Conservation (phyloP, 208 protist species). For the Leishmania martiniquensis region DNA sequence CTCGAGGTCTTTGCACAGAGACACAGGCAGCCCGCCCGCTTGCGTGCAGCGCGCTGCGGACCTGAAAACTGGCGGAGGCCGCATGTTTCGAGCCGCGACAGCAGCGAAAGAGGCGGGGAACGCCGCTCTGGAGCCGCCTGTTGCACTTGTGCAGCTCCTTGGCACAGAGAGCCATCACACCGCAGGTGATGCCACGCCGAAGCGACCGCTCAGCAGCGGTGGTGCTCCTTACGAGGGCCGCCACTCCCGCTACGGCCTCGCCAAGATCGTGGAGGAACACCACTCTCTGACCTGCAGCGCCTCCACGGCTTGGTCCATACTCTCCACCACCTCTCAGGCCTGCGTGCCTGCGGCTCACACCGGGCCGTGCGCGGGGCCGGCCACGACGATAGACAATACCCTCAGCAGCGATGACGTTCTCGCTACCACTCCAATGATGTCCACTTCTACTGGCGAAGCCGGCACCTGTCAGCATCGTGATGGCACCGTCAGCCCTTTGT, state of each 20-base stretch:
- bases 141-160: not conserved
- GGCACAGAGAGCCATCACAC: not conserved
- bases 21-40: not conserved
- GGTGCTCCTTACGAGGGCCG: not conserved
- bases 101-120: not conserved
- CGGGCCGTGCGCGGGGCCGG: not conserved
- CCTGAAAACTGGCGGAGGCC: not conserved
- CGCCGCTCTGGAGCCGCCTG: not conserved
- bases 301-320: conserved; percentile 21
- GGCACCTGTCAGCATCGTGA: not conserved
- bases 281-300: not conserved
- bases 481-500: not conserved
- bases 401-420: not conserved
- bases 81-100: not conserved
- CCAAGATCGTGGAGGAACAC: not conserved
- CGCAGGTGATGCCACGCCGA: not conserved
- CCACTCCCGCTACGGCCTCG: not conserved
- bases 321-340: conserved; percentile 18
- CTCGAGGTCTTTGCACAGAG: not conserved
- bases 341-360: not conserved
- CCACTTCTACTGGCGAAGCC: not conserved
- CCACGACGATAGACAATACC: not conserved
- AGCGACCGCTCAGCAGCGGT: not conserved
- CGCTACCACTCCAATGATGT: not conserved
- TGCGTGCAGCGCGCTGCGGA: not conserved